Base-by-base conservation (phyloP, 257 asterid genomes). In the Buddleja alternifolia region DNA sequence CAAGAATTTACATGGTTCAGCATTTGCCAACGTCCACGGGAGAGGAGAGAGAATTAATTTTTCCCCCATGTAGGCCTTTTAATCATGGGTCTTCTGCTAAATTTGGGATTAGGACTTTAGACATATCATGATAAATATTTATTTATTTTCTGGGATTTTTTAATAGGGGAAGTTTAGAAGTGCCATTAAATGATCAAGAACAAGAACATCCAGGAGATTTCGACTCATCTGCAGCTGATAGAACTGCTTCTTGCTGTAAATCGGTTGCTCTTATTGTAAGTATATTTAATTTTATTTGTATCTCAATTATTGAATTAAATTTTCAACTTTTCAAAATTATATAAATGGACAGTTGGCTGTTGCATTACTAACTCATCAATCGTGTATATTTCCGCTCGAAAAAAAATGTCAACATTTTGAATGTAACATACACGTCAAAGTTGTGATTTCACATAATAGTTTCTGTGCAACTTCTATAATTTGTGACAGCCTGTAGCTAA, bases 211-310 rank as follows among this genome's bases (percentile, higher is more conserved):
- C 51, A 59, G 72, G 56, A 67, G 75, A 66, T 66, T 63, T 72
- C 0, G 83, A 82, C 44, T 73, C 75, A 41, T 77, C 78, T 32
- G 84, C 71, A 2, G 85, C 77, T 1, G 81, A 88, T 66, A 74
- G 75, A 69, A 85, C 79, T 66, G 89, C 77, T 61, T 73, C 89
- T 45, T 87, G 83, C 67, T 93, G 96, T 81, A 87, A 82, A 88
- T 76, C 77, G 29, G 70, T 85, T 54, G 97, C 92, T 78, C 83
- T 86, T 36, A 67, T 85, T 6, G 97, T 93, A 81, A 84, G 97
- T 74, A 4, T 29, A 10, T 19, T 9, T 8, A 39, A n/a, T 11
- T 0, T 16, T 32, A 8, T 40, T 15, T 62, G 6, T 7, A 2
- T 64, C 56, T 41, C 40, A 62, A 72, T 67, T 37, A 37, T 48